A percentile compares a stretch with the other conserved stretches of the same genome.
phyloP scores from a whole-genome alignment of 2,329 filamentous ascomycete species.

The Aspergillus chevalieri region DNA sequence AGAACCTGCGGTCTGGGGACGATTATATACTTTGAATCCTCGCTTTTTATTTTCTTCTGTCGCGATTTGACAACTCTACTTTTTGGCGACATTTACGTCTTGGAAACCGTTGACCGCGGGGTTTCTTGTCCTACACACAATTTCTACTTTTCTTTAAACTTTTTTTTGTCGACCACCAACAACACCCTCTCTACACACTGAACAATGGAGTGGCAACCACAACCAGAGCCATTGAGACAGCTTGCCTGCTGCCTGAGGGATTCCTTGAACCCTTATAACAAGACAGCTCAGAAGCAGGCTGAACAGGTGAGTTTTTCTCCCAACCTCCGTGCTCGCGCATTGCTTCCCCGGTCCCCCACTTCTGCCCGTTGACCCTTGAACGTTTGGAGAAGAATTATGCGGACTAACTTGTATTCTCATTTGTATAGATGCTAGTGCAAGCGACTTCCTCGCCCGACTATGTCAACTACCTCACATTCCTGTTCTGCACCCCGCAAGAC shows the following conservation, averaged over 20 bases:
- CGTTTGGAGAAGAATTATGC: not conserved
- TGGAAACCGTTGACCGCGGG: conserved; percentile 11
- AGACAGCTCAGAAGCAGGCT: conserved; percentile 76
- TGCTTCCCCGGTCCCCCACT: conserved; percentile 6
- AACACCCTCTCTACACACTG: conserved; percentile 1
- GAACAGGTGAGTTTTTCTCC: conserved; percentile 61
- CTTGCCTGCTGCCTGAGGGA: conserved; percentile 84
- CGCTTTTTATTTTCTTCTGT: not conserved
- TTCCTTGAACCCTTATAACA: conserved; percentile 79
- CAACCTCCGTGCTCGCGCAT: conserved; percentile 2
- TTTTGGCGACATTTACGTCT: not conserved
- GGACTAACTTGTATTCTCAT: conserved; percentile 11
- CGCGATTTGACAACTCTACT: not conserved
- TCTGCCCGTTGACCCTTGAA: not conserved
- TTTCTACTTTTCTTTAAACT: conserved; percentile 5
- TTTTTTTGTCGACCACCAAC: conserved; percentile 2
- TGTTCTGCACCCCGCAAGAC: conserved; percentile 67
- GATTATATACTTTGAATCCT: not conserved
- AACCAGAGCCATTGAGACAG: conserved; percentile 80
- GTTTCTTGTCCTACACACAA: conserved; percentile 16
- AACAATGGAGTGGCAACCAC: conserved; percentile 85
- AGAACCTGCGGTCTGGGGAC: not conserved
- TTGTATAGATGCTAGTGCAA: conserved; percentile 76
- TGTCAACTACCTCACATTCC: conserved; percentile 92
- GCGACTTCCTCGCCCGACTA: conserved; percentile 85